Evolutionary conservation across 2,329 filamentous ascomycete species (phyloP).

Genomic region (Paecilomyces sp.): DNA sequence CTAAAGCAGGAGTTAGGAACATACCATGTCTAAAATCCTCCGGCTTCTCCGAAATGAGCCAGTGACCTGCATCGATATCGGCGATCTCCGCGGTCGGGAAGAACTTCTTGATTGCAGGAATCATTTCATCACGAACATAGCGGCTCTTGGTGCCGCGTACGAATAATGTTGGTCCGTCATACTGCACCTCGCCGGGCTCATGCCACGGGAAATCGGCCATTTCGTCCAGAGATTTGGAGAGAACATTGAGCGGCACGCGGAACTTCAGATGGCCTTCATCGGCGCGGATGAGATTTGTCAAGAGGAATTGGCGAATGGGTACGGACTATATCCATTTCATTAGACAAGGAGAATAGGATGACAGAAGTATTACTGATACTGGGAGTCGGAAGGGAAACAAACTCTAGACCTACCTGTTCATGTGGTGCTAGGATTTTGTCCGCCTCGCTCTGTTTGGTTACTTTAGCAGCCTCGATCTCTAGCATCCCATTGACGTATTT

Average conservation of each 20-base stretch:
- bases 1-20: conserved; percentile 1
- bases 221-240: conserved; percentile 61
- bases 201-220: conserved; percentile 87
- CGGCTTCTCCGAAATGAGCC: conserved; percentile 39
- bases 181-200: conserved; percentile 60
- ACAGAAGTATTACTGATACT: conserved; percentile 1
- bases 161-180: conserved; percentile 72
- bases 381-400: background rate
- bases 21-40: conserved; percentile 35
- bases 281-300: conserved; percentile 69
- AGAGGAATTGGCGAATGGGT: conserved; percentile 79
- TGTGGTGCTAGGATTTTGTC: conserved; percentile 70
- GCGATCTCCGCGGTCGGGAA: conserved; percentile 34
- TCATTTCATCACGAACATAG: conserved; percentile 33
- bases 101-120: conserved; percentile 34
- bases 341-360: background rate
- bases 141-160: conserved; percentile 43
- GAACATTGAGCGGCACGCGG: conserved; percentile 66
- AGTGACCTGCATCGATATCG: conserved; percentile 37
- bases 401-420: conserved; percentile 50
- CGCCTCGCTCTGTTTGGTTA: conserved; percentile 67
- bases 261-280: conserved; percentile 47
- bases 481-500: conserved; percentile 81
- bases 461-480: conserved; percentile 61
- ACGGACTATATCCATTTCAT: conserved; percentile 45